Evolutionary conservation across 345 rosid species (phyloP).

Genomic region (Eucalyptus regnans): DNA sequence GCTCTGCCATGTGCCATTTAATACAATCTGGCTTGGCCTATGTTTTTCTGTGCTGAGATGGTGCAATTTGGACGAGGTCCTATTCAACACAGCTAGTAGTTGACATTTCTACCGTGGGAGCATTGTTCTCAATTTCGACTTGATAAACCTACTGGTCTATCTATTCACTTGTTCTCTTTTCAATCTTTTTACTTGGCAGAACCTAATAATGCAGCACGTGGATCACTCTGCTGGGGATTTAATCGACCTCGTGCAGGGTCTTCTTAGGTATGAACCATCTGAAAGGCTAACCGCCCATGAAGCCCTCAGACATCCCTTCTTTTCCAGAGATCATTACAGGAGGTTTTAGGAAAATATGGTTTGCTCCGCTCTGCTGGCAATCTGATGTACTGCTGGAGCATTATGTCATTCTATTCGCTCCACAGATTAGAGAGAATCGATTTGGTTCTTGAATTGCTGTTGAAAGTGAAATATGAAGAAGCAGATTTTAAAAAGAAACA

Average conservation of each 20-base stretch:
- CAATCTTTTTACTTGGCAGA: slow-evolving; percentile 15
- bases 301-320: slow-evolving; percentile 61
- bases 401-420: not conserved
- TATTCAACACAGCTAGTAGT: not conserved
- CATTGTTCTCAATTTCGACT: not conserved
- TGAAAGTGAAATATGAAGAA: not conserved
- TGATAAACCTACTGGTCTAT: not conserved
- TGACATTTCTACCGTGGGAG: not conserved
- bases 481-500: not conserved
- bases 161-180: not conserved
- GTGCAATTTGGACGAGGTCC: not conserved
- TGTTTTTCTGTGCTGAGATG: not conserved
- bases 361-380: not conserved
- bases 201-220: slow-evolving; percentile 56
- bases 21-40: not conserved
- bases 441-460: not conserved
- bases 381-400: not conserved
- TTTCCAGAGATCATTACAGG: slow-evolving; percentile 27
- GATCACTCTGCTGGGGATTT: slow-evolving; percentile 66
- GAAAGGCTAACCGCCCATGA: slow-evolving; percentile 35
- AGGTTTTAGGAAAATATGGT: slow-evolving; percentile 12
- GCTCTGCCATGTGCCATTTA: not conserved
- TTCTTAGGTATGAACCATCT: slow-evolving; percentile 45
- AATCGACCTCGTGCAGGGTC: slow-evolving; percentile 55
- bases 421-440: not conserved